Evolutionary conservation across 441 rosid genomes (phyloP).

Genomic region (Corymbia calophylla): DNA sequence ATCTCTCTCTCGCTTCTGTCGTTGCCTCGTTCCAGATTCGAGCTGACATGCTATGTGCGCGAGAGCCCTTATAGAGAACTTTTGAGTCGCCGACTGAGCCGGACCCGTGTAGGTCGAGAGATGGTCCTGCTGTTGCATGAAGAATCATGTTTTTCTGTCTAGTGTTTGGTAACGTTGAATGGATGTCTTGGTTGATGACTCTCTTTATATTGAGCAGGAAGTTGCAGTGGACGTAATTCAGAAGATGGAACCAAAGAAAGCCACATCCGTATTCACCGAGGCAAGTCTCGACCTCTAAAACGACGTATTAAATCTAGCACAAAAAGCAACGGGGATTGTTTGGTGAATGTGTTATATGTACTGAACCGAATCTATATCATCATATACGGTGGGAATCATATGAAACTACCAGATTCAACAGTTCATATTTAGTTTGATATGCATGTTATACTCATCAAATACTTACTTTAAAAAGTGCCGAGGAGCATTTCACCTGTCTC

Average conservation of each 20-base stretch:
- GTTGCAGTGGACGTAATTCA: slow-evolving; percentile 30
- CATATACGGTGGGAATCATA: background rate
- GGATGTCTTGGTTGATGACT: background rate
- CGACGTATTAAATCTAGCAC: background rate
- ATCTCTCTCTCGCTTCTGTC: background rate
- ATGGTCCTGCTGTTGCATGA: background rate
- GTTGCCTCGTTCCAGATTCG: background rate
- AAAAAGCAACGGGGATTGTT: too few species aligned
- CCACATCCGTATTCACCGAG: slow-evolving; percentile 7
- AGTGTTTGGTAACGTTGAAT: background rate
- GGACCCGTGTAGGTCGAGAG: background rate
- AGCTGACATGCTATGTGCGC: background rate
- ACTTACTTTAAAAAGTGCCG: accelerated
- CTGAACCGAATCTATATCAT: background rate
- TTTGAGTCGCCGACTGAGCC: background rate
- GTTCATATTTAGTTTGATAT: background rate
- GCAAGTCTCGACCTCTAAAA: background rate
- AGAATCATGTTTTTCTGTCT: background rate
- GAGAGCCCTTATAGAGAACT: background rate
- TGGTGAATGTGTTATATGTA: background rate
- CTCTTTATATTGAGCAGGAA: slow-evolving; percentile 12
- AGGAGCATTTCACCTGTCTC: background rate
- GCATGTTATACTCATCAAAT: background rate
- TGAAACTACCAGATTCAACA: accelerated
- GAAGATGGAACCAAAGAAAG: slow-evolving; percentile 25